Base-by-base conservation (phyloP, 441 rosid species). In the Croton laevigatus region DNA sequence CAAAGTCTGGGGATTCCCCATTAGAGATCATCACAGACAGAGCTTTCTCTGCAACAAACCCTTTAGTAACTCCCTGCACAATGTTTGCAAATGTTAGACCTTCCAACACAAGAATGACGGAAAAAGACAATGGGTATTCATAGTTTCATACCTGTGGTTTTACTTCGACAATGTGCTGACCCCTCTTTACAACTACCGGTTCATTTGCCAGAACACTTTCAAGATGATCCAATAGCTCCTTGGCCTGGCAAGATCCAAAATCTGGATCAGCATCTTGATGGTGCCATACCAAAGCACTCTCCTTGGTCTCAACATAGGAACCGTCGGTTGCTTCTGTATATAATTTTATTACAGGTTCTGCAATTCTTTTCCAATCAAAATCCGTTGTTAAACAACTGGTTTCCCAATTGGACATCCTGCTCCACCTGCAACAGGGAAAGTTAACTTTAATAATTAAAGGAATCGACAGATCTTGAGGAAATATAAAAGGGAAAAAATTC, bases 261-360 rank as follows among this genome's bases (percentile, higher is more conserved):
- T 84, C 89, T 11, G 97, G 97, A 70, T 93, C 97, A 0, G 97
- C 98, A 65, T 91, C 91, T 81, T 86, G 93, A 78, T 89, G 90
- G 62, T 91, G 97, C 98, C 97, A 93, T 13, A 91, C 98, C 79
- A 91, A 55, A 66, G 89, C 96, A 77, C 97, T 89, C 74, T 89
- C 94, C 83, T 91, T 93, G 2, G 66, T 55, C 82, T 93, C 97
- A 75, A 91, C 87, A 71, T 42, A 84, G 38, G 98, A 89, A 62
- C 98, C 98, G 78, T 93, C 96, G 0, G 98, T 91, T 27, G 97
- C 77, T 65, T 93, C 98, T 52, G 83, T 84, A 68, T 93, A 93
- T 36, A 71, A 65, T 73, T 73, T 81, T 93, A 93, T 87, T 6
- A 93, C 81, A 66, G 97, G 98, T 68, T 86, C 90, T 54, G 88